Evolutionary conservation across 2,329 filamentous ascomycete species (phyloP).

Genomic region (Hyphodiscus sp.): DNA sequence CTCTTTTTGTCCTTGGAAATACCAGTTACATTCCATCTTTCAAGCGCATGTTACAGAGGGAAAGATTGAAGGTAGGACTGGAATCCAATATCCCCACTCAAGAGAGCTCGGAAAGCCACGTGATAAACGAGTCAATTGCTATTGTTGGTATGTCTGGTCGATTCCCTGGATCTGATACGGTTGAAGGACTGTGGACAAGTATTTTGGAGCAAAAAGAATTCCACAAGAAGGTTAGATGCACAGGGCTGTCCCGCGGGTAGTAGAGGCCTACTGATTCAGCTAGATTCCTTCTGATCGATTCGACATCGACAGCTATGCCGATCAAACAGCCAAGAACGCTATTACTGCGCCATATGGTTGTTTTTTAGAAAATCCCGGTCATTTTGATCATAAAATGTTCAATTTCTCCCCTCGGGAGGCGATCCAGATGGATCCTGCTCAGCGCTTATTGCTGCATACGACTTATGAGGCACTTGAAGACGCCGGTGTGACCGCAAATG

Average conservation of each 20-base stretch:
- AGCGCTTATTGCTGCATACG: constrained; percentile 65
- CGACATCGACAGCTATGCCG: not conserved
- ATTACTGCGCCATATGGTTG: constrained; percentile 68
- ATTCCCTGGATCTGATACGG: not conserved
- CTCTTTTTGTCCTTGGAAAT: not conserved
- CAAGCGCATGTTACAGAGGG: not conserved
- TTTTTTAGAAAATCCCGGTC: constrained; percentile 60
- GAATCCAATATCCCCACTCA: not conserved
- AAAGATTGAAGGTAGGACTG: not conserved
- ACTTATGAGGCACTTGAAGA: constrained; percentile 75
- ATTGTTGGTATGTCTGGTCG: not conserved
- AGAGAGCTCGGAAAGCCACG: not conserved
- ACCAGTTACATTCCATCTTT: not conserved
- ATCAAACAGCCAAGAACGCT: constrained; percentile 55
- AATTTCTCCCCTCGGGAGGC: constrained; percentile 78
- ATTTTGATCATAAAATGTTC: constrained; percentile 75
- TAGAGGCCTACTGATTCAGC: not conserved
- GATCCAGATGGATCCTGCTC: constrained; percentile 71
- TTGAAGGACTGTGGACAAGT: not conserved
- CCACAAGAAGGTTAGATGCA: not conserved
- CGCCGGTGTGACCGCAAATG: constrained; percentile 55
- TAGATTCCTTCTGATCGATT: not conserved
- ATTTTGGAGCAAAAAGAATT: not conserved
- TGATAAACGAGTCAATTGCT: not conserved
- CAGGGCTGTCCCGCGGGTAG: not conserved